Conservation (phyloP, 129 eudicot species). For the Flaveria linearis region DNA sequence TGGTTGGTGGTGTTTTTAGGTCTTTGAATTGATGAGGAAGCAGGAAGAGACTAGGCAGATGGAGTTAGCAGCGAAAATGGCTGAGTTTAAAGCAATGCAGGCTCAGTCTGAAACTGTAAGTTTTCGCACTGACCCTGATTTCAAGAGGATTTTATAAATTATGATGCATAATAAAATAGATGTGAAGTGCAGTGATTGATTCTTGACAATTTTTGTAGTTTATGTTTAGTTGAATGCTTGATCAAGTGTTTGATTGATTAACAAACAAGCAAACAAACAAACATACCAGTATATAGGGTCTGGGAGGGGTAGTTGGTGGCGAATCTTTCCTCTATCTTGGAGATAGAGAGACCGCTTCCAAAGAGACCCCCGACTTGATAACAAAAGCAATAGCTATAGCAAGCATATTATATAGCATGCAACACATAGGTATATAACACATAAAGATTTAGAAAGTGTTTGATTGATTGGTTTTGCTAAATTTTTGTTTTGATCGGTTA, state of each 20-base stretch:
- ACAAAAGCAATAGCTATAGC: no score
- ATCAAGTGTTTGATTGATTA: constrained; percentile 23
- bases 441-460: no score
- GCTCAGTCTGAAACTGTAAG: constrained; percentile 82
- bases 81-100: constrained; percentile 74
- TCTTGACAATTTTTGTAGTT: neutral
- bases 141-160: neutral
- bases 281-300: no score
- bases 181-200: neutral
- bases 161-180: neutral
- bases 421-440: no score
- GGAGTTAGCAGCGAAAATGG: constrained; percentile 49
- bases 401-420: no score
- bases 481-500: neutral
- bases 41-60: constrained; percentile 85
- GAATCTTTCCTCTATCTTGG: no score
- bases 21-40: constrained; percentile 69
- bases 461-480: neutral
- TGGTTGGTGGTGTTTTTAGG: constrained; percentile 46
- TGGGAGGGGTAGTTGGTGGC: no score
- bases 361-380: no score
- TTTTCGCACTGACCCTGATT: neutral
- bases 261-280: no score
- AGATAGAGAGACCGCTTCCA: no score
- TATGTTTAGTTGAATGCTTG: constrained; percentile 3